A percentile compares a stretch with the other conserved stretches of the same genome.
Evolutionary conservation across 345 rosid genomes (phyloP).

Genomic region (Streptanthus diversifolius): DNA sequence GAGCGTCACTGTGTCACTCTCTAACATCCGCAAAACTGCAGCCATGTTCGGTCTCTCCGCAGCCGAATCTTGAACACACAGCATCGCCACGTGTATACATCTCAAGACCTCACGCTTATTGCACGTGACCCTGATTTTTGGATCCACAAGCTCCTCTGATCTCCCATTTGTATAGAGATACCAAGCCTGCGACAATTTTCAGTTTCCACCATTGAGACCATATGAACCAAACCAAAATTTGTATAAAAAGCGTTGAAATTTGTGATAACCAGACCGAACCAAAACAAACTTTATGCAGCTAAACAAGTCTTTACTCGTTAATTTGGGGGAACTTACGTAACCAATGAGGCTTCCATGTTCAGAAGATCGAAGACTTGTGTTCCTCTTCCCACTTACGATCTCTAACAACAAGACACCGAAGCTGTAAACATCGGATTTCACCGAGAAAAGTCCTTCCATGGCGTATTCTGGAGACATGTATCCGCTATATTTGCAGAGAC

Average conservation of each 20-base stretch:
- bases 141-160: conserved; percentile 61
- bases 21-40: conserved; percentile 56
- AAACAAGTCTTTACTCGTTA: no score
- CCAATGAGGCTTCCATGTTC: conserved; percentile 45
- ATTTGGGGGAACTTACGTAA: conserved; percentile 52
- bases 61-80: conserved; percentile 82
- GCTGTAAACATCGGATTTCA: conserved; percentile 71
- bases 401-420: conserved; percentile 66
- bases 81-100: conserved; percentile 75
- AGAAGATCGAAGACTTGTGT: conserved; percentile 41
- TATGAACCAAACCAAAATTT: neutral
- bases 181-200: conserved; percentile 60
- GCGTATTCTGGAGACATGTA: conserved; percentile 82
- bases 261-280: no score
- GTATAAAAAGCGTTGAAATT: neutral
- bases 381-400: conserved; percentile 55
- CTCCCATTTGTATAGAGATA: conserved; percentile 57
- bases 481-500: conserved; percentile 40
- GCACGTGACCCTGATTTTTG: conserved; percentile 40
- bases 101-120: conserved; percentile 44
- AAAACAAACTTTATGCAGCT: no score
- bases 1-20: conserved; percentile 58
- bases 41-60: conserved; percentile 66
- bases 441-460: conserved; percentile 69
- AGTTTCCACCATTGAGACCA: neutral